Conservation (phyloP, 345 rosid genomes). For the Sisymbrium irio region DNA sequence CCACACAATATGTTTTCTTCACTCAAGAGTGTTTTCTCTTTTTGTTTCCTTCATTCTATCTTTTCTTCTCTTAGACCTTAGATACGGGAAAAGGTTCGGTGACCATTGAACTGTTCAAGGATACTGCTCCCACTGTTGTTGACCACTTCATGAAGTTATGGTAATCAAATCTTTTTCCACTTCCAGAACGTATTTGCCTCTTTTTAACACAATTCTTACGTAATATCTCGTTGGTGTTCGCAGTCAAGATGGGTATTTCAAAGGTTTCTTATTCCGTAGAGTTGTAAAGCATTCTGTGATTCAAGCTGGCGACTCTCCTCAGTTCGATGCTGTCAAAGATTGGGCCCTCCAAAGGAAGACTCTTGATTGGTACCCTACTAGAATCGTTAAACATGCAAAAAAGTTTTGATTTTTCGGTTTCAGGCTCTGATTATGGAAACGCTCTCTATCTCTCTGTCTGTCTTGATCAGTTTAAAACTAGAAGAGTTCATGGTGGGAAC, state of each 20-base stretch:
- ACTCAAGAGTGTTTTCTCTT: neutral
- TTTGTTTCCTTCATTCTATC: neutral
- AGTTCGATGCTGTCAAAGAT: slow-evolving; percentile 46
- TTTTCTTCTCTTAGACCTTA: slow-evolving; percentile 43
- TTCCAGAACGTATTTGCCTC: neutral
- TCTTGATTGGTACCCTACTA: slow-evolving; percentile 34
- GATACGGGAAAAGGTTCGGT: slow-evolving; percentile 64
- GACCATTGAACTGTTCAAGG: slow-evolving; percentile 66
- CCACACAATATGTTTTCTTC: neutral
- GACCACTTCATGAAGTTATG: slow-evolving; percentile 63
- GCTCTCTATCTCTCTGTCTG: neutral
- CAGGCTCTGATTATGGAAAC: neutral
- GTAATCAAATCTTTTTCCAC: slow-evolving; percentile 26
- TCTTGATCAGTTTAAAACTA: slow-evolving; percentile 51
- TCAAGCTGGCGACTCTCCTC: slow-evolving; percentile 50
- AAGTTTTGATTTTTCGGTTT: neutral
- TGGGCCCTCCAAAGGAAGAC: slow-evolving; percentile 57
- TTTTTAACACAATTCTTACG: neutral
- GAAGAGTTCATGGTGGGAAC: slow-evolving; percentile 77
- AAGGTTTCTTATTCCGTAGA: slow-evolving; percentile 56
- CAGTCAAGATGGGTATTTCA: slow-evolving; percentile 66
- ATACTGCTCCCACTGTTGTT: slow-evolving; percentile 58
- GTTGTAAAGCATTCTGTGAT: slow-evolving; percentile 60
- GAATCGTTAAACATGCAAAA: neutral
- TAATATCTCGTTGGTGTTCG: neutral